These are phyloP conservation scores for Aspergillus homomorphus DNA, from an alignment of 495 filamentous ascomycete species.

Conservation along the genomic window DNA sequence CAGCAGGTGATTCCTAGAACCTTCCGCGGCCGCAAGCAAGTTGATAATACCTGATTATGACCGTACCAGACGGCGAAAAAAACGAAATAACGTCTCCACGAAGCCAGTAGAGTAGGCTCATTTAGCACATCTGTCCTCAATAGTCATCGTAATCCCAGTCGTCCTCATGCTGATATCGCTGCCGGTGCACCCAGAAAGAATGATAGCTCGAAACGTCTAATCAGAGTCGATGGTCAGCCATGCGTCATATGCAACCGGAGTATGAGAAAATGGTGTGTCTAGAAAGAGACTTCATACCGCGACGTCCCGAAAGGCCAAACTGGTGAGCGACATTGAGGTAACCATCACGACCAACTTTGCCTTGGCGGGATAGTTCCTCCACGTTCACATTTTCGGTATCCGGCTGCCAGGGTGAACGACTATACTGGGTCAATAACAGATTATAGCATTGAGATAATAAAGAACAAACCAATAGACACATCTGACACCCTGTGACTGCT, in stretches of 20 bases:
- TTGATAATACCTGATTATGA: neutral
- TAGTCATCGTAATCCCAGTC: constrained; percentile 4
- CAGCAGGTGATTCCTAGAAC: neutral
- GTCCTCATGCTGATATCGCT: constrained; percentile 21
- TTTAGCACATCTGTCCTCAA: neutral
- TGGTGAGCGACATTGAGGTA: constrained; percentile 65
- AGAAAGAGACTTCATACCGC: constrained; percentile 47
- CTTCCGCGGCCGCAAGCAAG: neutral
- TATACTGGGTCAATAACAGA: constrained; percentile 20
- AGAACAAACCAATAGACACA: constrained; percentile 61
- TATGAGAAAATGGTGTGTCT: constrained; percentile 7
- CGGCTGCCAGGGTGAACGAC: constrained; percentile 59
- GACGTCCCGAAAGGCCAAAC: constrained; percentile 54
- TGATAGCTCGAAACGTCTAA: constrained; percentile 46
- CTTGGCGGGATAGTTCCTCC: constrained; percentile 34
- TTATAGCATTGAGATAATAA: neutral
- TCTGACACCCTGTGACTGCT: constrained; percentile 50
- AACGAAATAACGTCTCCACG: neutral
- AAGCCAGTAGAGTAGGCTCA: neutral
- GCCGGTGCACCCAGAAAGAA: constrained; percentile 35
- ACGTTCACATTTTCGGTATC: constrained; percentile 44
- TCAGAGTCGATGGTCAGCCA: constrained; percentile 3
- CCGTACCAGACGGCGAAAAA: neutral
- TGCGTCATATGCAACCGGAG: neutral
- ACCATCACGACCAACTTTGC: constrained; percentile 49